A percentile compares a stretch with the other conserved stretches of the same genome.
Conservation (phyloP, 192 early-diverging fungal species). For the Backusella parvicylindrica region DNA sequence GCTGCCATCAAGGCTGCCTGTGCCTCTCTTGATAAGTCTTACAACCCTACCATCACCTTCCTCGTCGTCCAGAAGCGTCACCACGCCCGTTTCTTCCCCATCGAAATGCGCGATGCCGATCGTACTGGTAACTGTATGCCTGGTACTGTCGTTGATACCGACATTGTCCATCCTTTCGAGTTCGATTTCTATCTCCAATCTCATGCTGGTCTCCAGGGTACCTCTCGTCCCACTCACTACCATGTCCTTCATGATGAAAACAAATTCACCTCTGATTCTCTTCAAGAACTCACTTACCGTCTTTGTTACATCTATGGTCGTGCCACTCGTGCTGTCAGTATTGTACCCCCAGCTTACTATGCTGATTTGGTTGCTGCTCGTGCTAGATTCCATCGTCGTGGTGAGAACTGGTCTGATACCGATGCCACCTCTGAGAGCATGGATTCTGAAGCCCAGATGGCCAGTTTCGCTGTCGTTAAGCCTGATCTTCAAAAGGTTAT, state of each 20-base stretch:
- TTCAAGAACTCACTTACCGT: constrained; percentile 86
- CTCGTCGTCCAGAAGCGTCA: constrained; percentile 90
- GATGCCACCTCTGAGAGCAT: constrained; percentile 33
- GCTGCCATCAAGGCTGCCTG: constrained; percentile 45
- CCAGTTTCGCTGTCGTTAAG: constrained; percentile 37
- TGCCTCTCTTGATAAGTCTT: constrained; percentile 57
- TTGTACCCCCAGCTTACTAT: constrained; percentile 91
- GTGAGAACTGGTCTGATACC: constrained; percentile 48
- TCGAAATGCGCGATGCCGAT: constrained; percentile 57
- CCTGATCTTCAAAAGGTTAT: constrained; percentile 50
- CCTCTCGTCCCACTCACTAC: constrained; percentile 91
- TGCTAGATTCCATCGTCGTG: constrained; percentile 79
- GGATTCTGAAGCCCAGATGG: constrained; percentile 27
- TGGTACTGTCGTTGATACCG: constrained; percentile 76
- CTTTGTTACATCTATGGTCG: constrained; percentile 90
- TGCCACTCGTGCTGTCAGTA: constrained; percentile 84
- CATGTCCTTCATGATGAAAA: constrained; percentile 87
- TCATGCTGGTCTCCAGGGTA: constrained; percentile 90
- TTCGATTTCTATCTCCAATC: constrained; percentile 91
- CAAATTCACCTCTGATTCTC: constrained; percentile 71
- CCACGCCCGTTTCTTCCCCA: constrained; percentile 81
- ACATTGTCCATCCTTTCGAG: constrained; percentile 72
- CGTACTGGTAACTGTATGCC: constrained; percentile 76
- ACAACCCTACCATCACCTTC: constrained; percentile 81
- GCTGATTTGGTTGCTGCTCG: constrained; percentile 88